These are phyloP conservation scores for Mucor racemosus DNA, from an alignment of 371 early-diverging fungal species.

Conservation along the genomic window DNA sequence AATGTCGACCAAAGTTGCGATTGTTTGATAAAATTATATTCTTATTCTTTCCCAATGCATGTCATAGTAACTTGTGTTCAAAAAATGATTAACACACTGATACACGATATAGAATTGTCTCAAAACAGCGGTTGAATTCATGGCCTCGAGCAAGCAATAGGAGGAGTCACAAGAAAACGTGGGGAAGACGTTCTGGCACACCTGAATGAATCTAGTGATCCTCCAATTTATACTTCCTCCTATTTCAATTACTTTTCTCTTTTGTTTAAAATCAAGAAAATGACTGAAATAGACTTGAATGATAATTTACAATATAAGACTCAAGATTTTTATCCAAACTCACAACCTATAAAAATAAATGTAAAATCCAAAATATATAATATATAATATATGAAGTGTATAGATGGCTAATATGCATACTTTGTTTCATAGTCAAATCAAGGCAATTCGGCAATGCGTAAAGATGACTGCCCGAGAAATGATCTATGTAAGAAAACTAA, in stretches of 20 bases:
- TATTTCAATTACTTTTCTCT: neutral
- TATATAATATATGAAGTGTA: no score
- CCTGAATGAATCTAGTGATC: neutral
- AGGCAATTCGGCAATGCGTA: neutral
- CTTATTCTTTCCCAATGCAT: no score
- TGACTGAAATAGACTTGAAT: neutral
- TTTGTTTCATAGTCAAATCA: neutral
- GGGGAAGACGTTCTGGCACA: neutral
- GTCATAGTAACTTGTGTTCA: no score
- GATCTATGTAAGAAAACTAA: no score
- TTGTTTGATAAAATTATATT: no score
- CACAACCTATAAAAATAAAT: neutral
- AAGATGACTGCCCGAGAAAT: neutral
- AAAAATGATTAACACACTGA: no score
- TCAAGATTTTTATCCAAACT: neutral
- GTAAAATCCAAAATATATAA: neutral
- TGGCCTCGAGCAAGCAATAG: neutral
- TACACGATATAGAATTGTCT: no score
- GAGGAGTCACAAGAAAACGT: constrained; percentile 1
- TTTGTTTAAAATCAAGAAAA: neutral
- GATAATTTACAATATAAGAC: neutral
- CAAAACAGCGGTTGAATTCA: neutral
- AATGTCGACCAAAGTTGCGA: no score
- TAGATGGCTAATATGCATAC: neutral
- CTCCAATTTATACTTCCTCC: neutral